Conservation (phyloP, 2,329 filamentous ascomycete species). For the Coniella lustricola region DNA sequence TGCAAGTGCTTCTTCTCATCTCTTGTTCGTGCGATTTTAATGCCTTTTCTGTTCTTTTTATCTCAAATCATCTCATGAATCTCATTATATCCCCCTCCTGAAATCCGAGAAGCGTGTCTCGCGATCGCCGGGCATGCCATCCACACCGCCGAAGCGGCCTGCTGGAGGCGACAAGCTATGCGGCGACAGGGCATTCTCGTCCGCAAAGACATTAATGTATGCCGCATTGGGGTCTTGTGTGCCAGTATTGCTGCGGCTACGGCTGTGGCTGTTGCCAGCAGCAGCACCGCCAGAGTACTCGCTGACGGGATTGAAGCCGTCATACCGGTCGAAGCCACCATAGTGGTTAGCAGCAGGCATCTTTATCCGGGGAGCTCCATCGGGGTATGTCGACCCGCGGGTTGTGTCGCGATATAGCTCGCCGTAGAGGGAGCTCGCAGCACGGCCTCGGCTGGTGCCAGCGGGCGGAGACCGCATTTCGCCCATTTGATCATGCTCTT, state of each 20-base stretch:
- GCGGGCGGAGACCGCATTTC: slow-evolving; percentile 13
- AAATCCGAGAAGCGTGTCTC: slow-evolving; percentile 47
- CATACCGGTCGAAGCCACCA: slow-evolving; percentile 16
- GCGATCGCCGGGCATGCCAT: slow-evolving; percentile 17
- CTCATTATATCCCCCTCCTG: slow-evolving; percentile 31
- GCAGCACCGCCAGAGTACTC: slow-evolving; percentile 26
- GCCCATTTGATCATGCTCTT: slow-evolving; percentile 17
- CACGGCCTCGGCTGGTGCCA: slow-evolving; percentile 16
- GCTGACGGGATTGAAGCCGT: slow-evolving; percentile 7
- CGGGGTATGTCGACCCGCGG: slow-evolving; percentile 10
- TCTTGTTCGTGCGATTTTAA: no score
- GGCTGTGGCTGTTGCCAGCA: no score
- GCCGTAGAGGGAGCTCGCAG: slow-evolving; percentile 16
- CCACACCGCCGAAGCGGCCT: not conserved
- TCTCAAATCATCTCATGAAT: no score
- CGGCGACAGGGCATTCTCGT: slow-evolving; percentile 34
- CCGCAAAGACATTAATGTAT: slow-evolving; percentile 47
- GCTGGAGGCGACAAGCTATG: not conserved
- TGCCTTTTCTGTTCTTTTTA: no score
- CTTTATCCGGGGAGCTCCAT: slow-evolving; percentile 4
- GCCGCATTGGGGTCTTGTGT: slow-evolving; percentile 38
- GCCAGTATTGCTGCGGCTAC: slow-evolving; percentile 22
- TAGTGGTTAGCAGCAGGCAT: slow-evolving; percentile 12
- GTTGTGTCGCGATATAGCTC: slow-evolving; percentile 9
- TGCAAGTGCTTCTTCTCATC: no score